Evolutionary conservation across 2,329 filamentous ascomycete genomes (phyloP).

Genomic region (Davidsoniella eucalypti): DNA sequence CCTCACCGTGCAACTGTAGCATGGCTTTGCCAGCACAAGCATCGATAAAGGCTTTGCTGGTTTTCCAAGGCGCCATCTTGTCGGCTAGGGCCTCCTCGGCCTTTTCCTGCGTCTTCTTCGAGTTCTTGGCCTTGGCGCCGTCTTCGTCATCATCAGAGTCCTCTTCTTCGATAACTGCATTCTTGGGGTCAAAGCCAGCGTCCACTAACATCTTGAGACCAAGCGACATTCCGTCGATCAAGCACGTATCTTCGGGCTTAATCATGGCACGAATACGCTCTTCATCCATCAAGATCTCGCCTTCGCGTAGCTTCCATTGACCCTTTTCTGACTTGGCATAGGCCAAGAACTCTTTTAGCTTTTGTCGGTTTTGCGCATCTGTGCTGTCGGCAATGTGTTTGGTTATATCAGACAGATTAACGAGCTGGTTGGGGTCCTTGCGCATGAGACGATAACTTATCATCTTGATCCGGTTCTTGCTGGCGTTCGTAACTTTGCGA

Average conservation of each 20-base stretch:
- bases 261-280: slow-evolving; percentile 72
- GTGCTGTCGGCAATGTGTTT: slow-evolving; percentile 84
- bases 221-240: slow-evolving; percentile 93
- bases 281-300: slow-evolving; percentile 65
- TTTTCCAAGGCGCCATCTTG: slow-evolving; percentile 89
- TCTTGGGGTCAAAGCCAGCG: slow-evolving; percentile 62
- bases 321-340: slow-evolving; percentile 80
- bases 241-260: slow-evolving; percentile 84
- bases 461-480: slow-evolving; percentile 94
- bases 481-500: slow-evolving; percentile 87
- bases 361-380: slow-evolving; percentile 89
- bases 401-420: slow-evolving; percentile 71
- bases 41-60: slow-evolving; percentile 89
- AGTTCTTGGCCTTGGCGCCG: slow-evolving; percentile 22
- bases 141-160: slow-evolving; percentile 31
- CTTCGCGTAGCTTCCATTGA: slow-evolving; percentile 59
- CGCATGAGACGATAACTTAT: slow-evolving; percentile 78
- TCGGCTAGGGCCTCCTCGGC: slow-evolving; percentile 61
- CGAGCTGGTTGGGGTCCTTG: slow-evolving; percentile 51
- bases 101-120: slow-evolving; percentile 30
- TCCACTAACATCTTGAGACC: slow-evolving; percentile 82
- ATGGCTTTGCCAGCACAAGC: slow-evolving; percentile 92
- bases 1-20: slow-evolving; percentile 85
- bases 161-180: slow-evolving; percentile 46
- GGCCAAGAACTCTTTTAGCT: slow-evolving; percentile 88